A percentile compares a stretch with the other conserved stretches of the same genome.
phyloP scores from a whole-genome alignment of 331 rosid genomes.

The Spiraea crenata region DNA sequence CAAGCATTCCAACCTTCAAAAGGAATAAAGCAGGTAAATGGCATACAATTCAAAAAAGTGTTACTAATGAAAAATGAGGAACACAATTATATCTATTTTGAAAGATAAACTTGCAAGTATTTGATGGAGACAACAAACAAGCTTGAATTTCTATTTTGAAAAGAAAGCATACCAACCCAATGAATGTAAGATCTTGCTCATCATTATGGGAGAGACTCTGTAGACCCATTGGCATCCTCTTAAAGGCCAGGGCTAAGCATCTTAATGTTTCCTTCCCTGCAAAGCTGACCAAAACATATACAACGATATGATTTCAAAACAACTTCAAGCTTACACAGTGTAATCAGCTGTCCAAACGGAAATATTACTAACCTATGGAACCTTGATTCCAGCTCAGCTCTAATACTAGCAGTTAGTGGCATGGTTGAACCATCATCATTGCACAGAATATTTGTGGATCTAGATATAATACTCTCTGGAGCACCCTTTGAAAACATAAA shows the following conservation, averaged over 20 bases:
- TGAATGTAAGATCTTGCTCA: constrained; percentile 91
- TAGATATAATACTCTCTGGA: constrained; percentile 86
- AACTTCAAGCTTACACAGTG: not conserved
- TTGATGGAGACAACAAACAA: constrained; percentile 24
- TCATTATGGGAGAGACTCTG: constrained; percentile 63
- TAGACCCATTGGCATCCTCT: constrained; percentile 73
- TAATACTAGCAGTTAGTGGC: constrained; percentile 68
- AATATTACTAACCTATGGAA: constrained; percentile 63
- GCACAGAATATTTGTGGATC: constrained; percentile 80
- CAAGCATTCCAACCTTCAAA: constrained; percentile 92
- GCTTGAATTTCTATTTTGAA: constrained; percentile 32
- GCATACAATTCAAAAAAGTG: constrained; percentile 10
- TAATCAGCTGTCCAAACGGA: not conserved
- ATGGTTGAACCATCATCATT: constrained; percentile 67
- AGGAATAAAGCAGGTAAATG: constrained; percentile 8
- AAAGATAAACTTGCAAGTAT: constrained; percentile 2
- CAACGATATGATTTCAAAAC: constrained; percentile 8
- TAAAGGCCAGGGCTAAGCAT: constrained; percentile 90
- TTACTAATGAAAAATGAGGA: not conserved
- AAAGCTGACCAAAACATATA: constrained; percentile 60
- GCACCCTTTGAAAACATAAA: constrained; percentile 91
- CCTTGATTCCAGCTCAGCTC: constrained; percentile 69
- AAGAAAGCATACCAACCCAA: constrained; percentile 99
- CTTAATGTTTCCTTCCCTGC: constrained; percentile 96
- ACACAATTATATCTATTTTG: not conserved